These are phyloP conservation scores for Hypomontagnella submonticulosa DNA, from an alignment of 495 filamentous ascomycete genomes.

Conservation along the genomic window DNA sequence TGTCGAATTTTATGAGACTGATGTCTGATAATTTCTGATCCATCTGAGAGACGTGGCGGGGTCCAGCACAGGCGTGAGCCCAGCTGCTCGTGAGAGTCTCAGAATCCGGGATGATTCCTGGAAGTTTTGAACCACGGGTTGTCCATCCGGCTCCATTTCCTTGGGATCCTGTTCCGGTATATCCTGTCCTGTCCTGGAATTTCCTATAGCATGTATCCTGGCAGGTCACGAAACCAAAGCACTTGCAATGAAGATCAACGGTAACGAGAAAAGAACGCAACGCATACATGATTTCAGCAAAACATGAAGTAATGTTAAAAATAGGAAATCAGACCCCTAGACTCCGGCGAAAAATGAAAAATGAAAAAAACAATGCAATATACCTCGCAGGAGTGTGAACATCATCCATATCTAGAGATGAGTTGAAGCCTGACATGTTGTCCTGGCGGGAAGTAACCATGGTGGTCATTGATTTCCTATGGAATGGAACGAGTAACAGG, in stretches of 20 bases:
- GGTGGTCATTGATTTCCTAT: slow-evolving; percentile 54
- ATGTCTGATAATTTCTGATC: slow-evolving; percentile 37
- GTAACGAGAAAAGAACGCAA: slow-evolving; percentile 12
- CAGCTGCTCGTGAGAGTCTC: slow-evolving; percentile 29
- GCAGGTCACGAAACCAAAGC: slow-evolving; percentile 34
- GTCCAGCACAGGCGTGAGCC: slow-evolving; percentile 23
- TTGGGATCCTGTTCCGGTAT: slow-evolving; percentile 32
- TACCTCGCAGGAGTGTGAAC: slow-evolving; percentile 66
- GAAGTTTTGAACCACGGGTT: slow-evolving; percentile 24
- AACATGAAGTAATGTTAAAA: slow-evolving; percentile 30
- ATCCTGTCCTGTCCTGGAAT: slow-evolving; percentile 37
- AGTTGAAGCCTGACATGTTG: slow-evolving; percentile 60
- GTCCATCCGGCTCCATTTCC: slow-evolving; percentile 43
- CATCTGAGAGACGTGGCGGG: slow-evolving; percentile 44
- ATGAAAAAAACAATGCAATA: slow-evolving; percentile 51
- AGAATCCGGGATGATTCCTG: slow-evolving; percentile 28
- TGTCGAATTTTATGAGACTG: slow-evolving; percentile 14
- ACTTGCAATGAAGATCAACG: slow-evolving; percentile 39
- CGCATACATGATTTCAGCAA: slow-evolving; percentile 38
- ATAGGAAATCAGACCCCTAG: slow-evolving; percentile 35
- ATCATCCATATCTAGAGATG: slow-evolving; percentile 61
- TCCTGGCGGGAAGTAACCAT: slow-evolving; percentile 57
- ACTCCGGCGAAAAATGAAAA: slow-evolving; percentile 47
- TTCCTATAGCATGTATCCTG: slow-evolving; percentile 37
- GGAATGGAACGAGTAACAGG: slow-evolving; percentile 39